phyloP scores from a whole-genome alignment of 345 rosid species.

The Viola odorata region DNA sequence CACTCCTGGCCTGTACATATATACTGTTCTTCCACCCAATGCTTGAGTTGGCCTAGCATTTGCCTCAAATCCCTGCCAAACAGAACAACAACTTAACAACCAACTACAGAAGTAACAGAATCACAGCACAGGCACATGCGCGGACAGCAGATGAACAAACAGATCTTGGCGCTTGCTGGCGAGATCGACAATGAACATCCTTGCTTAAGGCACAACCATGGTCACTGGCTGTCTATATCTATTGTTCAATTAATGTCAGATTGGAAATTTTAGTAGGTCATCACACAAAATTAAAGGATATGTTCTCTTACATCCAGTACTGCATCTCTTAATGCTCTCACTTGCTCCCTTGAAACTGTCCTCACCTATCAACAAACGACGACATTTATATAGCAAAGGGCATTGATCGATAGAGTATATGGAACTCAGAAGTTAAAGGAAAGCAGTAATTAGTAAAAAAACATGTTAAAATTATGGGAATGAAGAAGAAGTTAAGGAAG shows the following conservation, averaged over 20 bases:
- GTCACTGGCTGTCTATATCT: too few species aligned
- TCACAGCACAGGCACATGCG: too few species aligned
- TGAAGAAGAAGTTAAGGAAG: neutral
- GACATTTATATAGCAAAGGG: neutral
- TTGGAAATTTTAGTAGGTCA: too few species aligned
- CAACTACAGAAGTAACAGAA: too few species aligned
- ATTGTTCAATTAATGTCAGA: too few species aligned
- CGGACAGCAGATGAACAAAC: too few species aligned
- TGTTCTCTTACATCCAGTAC: constrained; percentile 56
- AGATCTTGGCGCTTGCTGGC: too few species aligned
- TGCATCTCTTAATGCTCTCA: constrained; percentile 34
- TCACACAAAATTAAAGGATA: too few species aligned
- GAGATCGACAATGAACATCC: too few species aligned
- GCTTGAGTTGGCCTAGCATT: constrained; percentile 67
- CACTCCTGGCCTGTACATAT: constrained; percentile 27
- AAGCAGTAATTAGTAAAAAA: neutral
- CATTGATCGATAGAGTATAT: too few species aligned
- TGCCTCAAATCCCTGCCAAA: constrained; percentile 44
- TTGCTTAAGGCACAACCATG: too few species aligned
- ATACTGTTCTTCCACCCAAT: constrained; percentile 37
- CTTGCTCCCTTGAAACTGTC: constrained; percentile 62
- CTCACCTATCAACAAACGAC: constrained; percentile 34
- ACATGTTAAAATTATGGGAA: neutral
- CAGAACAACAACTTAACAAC: neutral
- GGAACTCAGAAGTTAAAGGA: neutral